A percentile compares a stretch with the other conserved stretches of the same genome.
Evolutionary conservation across 2,329 filamentous ascomycete species (phyloP).

Genomic region (Cytospora chrysosperma): DNA sequence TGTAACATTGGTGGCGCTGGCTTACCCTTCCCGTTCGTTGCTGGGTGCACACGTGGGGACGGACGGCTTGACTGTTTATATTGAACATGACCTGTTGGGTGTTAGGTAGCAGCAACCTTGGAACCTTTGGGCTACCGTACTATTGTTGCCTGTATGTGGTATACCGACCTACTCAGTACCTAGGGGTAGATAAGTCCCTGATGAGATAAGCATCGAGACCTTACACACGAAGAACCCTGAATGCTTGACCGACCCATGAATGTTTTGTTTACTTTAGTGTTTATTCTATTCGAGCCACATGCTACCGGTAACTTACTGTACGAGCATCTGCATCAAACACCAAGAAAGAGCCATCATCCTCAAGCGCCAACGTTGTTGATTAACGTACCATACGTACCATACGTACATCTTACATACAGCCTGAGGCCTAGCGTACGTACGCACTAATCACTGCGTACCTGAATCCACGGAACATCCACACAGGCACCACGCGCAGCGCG

Average conservation of each 20-base stretch:
- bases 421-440: too few relatives aligned
- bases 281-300: neutral
- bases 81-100: neutral
- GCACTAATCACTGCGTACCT: neutral
- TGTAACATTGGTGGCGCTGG: neutral
- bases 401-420: too few relatives aligned
- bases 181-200: neutral
- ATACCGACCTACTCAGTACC: too few relatives aligned
- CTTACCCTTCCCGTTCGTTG: neutral
- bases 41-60: constrained; percentile 1
- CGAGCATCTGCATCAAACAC: neutral
- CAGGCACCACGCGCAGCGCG: neutral
- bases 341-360: neutral
- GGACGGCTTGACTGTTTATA: too few relatives aligned
- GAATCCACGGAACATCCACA: neutral
- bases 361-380: neutral
- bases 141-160: neutral
- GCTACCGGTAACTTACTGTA: neutral
- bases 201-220: neutral
- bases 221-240: neutral
- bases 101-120: neutral
- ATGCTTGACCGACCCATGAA: too few relatives aligned
- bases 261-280: too few relatives aligned
- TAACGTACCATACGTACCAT: neutral
- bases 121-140: neutral